phyloP scores from a whole-genome alignment of 805 yeast genomes.

The Hanseniaspora vineae region DNA sequence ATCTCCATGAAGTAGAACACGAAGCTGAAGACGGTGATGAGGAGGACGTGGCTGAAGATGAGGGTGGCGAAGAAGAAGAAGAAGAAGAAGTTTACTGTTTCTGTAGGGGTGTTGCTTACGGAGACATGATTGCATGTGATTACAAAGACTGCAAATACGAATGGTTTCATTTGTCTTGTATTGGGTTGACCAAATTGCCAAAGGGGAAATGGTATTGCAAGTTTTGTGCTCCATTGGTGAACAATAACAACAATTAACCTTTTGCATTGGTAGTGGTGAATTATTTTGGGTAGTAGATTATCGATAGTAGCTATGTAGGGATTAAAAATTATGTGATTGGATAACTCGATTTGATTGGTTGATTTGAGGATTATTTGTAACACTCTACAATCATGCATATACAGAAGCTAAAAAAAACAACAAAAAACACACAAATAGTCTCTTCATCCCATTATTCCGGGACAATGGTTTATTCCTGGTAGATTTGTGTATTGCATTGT shows the following conservation, averaged over 20 bases:
- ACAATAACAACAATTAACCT: background rate
- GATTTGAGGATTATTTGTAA: too few relatives aligned
- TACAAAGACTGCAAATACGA: constrained; percentile 85
- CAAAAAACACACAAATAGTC: too few relatives aligned
- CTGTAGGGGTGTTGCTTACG: constrained; percentile 93
- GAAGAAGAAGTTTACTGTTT: constrained; percentile 86
- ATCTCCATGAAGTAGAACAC: background rate
- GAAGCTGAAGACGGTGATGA: background rate
- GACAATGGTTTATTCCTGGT: too few relatives aligned
- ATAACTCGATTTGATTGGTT: too few relatives aligned
- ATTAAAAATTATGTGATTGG: too few relatives aligned
- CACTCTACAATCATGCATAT: too few relatives aligned
- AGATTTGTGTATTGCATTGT: too few relatives aligned
- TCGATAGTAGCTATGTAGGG: too few relatives aligned
- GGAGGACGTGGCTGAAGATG: constrained; percentile 11
- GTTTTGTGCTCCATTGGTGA: constrained; percentile 30
- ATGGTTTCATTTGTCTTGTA: constrained; percentile 94
- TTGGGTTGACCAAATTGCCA: constrained; percentile 76
- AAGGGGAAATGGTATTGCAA: constrained; percentile 77
- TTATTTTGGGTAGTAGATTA: too few relatives aligned
- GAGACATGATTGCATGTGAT: constrained; percentile 99
- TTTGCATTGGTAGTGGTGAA: too few relatives aligned
- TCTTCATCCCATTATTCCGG: too few relatives aligned
- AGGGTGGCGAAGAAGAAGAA: constrained; percentile 14
- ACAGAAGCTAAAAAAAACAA: too few relatives aligned